Base-by-base conservation (phyloP, 1,284 basidiomycete genomes). In the Nidula niveotomentosa region DNA sequence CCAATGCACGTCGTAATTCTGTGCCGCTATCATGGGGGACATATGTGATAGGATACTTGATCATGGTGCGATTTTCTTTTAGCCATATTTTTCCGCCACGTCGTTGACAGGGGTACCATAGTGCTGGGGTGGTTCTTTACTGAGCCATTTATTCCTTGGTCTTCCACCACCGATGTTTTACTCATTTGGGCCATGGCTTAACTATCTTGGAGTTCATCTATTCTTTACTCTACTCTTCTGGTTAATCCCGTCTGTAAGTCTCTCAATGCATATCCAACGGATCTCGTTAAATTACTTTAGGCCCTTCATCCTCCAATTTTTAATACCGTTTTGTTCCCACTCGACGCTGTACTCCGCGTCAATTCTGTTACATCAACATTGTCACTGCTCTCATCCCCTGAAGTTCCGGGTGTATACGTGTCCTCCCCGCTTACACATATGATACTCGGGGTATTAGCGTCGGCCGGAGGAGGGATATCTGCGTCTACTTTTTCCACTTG, bases 61-160 rank as follows among this genome's bases (percentile, higher is more conserved):
- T 78, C 30, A 78, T 78, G 75, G 76, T 76, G 47, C 33, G 70
- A 58, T 2, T 34, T 34, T 2, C 10, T 33, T 9, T 35, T 30
- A 30, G 30, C 30, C 30, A 30, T 48, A 1, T 23, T 9, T n/a
- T 33, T 7, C 13, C n/a, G 39, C 34, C 36, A 34, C 36, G 51
- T 23, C 43, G 18, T 18, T 39, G 15, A 34, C 33, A 5, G 46
- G 18, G 23, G 34, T 37, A 33, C 48, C 35, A 15, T 52, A 79
- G 76, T 71, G 72, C 52, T 82, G 79, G 79, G 77, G 78, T 18
- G 80, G 79, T 34, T 69, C 71, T 12, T 37, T 80, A 1, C 57
- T 72, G 6, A 71, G 76, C 0, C 74, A 78, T 62, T 56, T 73
- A 17, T 60, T 80, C 12, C 67, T 81, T 1, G 67, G 67, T 36